These are phyloP conservation scores for Sanghuangporus weigelae DNA, from an alignment of 1,284 basidiomycete genomes.

Conservation along the genomic window DNA sequence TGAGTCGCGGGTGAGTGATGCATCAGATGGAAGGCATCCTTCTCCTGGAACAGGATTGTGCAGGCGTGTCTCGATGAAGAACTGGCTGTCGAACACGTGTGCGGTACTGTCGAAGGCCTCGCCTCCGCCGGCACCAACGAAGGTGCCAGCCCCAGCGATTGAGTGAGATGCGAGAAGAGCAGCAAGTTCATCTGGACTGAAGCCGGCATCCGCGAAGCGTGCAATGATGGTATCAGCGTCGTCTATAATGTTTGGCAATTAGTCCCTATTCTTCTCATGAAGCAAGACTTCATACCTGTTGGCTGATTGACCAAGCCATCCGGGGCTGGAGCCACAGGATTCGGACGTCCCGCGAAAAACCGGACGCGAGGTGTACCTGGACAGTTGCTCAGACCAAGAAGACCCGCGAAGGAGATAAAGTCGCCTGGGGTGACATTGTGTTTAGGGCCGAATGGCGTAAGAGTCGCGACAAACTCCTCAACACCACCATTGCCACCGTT, in stretches of 20 bases:
- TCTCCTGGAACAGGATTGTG: constrained; percentile 26
- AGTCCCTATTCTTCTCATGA: neutral
- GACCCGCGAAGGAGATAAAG: constrained; percentile 39
- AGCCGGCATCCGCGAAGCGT: constrained; percentile 36
- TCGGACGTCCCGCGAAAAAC: constrained; percentile 34
- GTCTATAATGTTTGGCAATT: constrained; percentile 27
- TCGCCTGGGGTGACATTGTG: constrained; percentile 35
- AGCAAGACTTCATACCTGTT: neutral
- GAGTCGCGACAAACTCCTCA: constrained; percentile 31
- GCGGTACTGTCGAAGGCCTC: constrained; percentile 38
- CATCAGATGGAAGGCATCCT: constrained; percentile 37
- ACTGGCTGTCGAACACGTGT: constrained; percentile 33
- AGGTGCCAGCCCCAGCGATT: constrained; percentile 33
- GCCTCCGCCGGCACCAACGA: constrained; percentile 30
- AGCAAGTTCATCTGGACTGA: constrained; percentile 33
- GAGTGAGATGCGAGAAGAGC: constrained; percentile 35
- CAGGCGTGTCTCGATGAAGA: constrained; percentile 36
- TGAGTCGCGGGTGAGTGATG: constrained; percentile 17
- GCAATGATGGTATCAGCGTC: constrained; percentile 29
- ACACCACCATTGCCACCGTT: constrained; percentile 24
- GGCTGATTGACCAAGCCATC: constrained; percentile 11
- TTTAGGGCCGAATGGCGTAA: constrained; percentile 29
- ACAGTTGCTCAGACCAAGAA: constrained; percentile 36
- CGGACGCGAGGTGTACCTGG: constrained; percentile 36
- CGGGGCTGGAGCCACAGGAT: constrained; percentile 29